Base-by-base conservation (phyloP, 2,329 filamentous ascomycete genomes). In the Lomentospora prolificans region DNA sequence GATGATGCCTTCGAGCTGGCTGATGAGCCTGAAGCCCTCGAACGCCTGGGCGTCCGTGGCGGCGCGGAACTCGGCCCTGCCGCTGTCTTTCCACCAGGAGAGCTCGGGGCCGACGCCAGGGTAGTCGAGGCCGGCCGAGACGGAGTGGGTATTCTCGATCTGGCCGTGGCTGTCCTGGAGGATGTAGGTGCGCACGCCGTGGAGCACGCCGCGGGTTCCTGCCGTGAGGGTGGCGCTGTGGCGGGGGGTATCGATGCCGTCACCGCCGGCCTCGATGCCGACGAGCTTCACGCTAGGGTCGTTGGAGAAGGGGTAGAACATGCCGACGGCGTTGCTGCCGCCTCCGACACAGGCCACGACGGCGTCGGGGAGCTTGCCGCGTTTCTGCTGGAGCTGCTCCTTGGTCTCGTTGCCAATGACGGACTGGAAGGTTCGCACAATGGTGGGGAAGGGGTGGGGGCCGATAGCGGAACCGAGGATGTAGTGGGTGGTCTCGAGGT, bases 391-490 rank as follows among this genome's bases (percentile, higher is more conserved):
- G 86, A 99, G 91, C 74, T 97, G 92, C 63, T 85, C 74, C 76
- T 94, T 96, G 48, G 94, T 96, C 77, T 99, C 94, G 63, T 87
- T 82, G 56, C 94, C 94, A 62, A 99, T 99, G 60, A 99, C 87
- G 4, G 87, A 94, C 74, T 97, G 94, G 84, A 99, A 96, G 0
- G 92, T 96, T 58, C 94, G 86, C 54, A 97, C 94, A 60, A 97
- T 97, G 53, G 90, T 95, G 1, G 94, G 94, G 85, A 96, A 97
- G 9, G 94, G 94, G 69, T 99, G 94, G 51, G 94, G 94, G 0
- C 94, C 94, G 64, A 99, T 99, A 48, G 94, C 94, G 14, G 90
- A 96, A 57, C 94, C 94, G 64, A 99, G 95, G 64, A 97, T 94
- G 76, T 97, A 99, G 77, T 99, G 94, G 0, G 94, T 97, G 17